A percentile compares a stretch with the other conserved stretches of the same genome.
Evolutionary conservation across 345 rosid species (phyloP).

Genomic region (Eucalyptus lansdowneana): DNA sequence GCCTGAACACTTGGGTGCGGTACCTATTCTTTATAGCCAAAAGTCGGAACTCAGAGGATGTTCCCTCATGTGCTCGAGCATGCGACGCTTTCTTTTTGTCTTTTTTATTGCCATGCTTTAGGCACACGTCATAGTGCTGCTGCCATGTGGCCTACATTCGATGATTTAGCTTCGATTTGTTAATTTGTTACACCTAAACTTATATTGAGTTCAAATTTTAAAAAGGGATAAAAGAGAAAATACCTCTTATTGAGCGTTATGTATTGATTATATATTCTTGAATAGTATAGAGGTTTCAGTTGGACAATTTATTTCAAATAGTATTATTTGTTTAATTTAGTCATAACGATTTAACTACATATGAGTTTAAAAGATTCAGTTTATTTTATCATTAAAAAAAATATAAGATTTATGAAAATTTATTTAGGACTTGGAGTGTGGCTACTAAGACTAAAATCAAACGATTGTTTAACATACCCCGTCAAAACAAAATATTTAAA

Average conservation of each 20-base stretch:
- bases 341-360: accelerated
- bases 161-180: background rate
- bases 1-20: background rate
- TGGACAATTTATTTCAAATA: too few relatives aligned
- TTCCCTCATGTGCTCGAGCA: background rate
- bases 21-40: too few relatives aligned
- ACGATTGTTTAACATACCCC: too few relatives aligned
- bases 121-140: background rate
- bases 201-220: background rate
- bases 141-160: background rate
- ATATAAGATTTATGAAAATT: background rate
- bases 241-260: background rate
- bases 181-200: background rate
- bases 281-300: background rate
- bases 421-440: background rate
- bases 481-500: too few relatives aligned
- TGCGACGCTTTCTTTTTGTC: too few relatives aligned
- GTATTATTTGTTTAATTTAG: background rate
- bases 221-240: background rate
- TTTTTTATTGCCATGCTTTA: background rate
- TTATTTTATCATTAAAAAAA: too few relatives aligned
- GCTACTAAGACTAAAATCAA: background rate
- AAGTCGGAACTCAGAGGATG: background rate
- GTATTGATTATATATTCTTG: background rate
- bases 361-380: background rate